A percentile compares a stretch with the other conserved stretches of the same genome.
Conservation (phyloP, 2,329 filamentous ascomycete genomes). For the Beauveria medogensis region DNA sequence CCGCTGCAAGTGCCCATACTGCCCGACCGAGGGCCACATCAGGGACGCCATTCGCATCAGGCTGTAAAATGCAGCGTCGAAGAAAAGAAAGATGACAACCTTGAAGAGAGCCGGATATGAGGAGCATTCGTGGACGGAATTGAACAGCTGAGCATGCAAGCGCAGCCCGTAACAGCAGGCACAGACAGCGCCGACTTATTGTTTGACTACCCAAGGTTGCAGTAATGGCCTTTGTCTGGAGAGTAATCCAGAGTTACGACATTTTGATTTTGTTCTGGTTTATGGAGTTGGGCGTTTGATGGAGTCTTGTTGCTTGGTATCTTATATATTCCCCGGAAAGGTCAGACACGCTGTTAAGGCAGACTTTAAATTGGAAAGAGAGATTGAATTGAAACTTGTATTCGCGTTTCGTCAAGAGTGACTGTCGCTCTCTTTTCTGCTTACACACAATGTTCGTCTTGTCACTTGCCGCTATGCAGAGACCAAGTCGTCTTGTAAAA, state of each 20-base stretch:
- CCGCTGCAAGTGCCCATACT: slow-evolving; percentile 94
- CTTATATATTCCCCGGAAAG: background rate
- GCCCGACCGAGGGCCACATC: slow-evolving; percentile 72
- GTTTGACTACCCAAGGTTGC: background rate
- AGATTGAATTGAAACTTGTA: background rate
- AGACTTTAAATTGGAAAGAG: background rate
- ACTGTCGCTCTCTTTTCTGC: background rate
- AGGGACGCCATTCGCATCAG: slow-evolving; percentile 69
- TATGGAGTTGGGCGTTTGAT: background rate
- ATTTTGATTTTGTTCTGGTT: background rate
- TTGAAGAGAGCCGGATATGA: too few relatives aligned
- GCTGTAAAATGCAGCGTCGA: slow-evolving; percentile 32
- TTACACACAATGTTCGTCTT: too few relatives aligned
- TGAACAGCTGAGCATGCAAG: background rate
- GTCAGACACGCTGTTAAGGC: slow-evolving; percentile 1
- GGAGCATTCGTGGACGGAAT: too few relatives aligned
- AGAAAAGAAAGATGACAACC: too few relatives aligned
- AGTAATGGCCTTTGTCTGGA: background rate
- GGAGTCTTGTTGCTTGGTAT: slow-evolving; percentile 2
- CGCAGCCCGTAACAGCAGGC: background rate
- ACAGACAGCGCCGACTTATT: background rate
- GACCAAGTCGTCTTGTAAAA: background rate
- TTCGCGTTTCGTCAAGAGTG: too few relatives aligned
- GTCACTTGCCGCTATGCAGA: background rate
- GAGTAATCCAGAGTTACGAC: background rate